Evolutionary conservation across 2,329 filamentous ascomycete genomes (phyloP), one percentile per base, ranked within the genome.

Genomic region (Diaporthe capsici): DNA sequence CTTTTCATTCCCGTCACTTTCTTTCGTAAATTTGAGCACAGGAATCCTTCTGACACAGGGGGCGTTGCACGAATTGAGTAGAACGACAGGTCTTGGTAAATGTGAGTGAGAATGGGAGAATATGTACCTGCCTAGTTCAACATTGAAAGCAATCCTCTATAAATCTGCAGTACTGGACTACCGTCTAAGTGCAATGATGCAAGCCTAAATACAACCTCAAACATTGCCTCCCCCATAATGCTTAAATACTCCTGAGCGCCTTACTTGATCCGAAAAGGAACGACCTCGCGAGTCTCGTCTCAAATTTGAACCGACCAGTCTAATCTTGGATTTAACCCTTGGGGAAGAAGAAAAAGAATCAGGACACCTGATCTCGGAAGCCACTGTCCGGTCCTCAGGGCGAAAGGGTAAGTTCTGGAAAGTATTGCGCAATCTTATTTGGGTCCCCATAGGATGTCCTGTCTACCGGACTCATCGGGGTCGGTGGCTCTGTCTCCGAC

Each of bases 401-500:
- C 8, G 78, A 75, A 37, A 81, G 53, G 8, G 78, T 80, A 55
- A 85, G 78, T 78, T 85, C 84, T 1, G 84, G 84, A 67, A 85
- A 85, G 75, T 82, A 82, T 74, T 81, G 82, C 17, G 83, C 83
- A 79, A 85, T 84, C 79, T 85, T 85, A 63, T 83, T 82, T 2
- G 83, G 83, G 61, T 84, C 83, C n/a, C 84, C 84, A 67, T 79
- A 84, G 72, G 80, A 82, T n/a, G 80, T 80, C 58, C 83, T 79
- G 60, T 83, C 83, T 0, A 79, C 77, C 13, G 82, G 80, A 17
- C 76, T 81, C 28, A 76, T 49, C 22, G 80, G 77, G n/a, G 77
- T 79, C 39, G 75, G 61, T 17, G 78, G 78, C 7, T 79, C 78
- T 12, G 67, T 67, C 3, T 79, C 78, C 7, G 65, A 25, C 44